Conservation (phyloP, 768 basidiomycete genomes). For the Leucogyrophana mollusca region DNA sequence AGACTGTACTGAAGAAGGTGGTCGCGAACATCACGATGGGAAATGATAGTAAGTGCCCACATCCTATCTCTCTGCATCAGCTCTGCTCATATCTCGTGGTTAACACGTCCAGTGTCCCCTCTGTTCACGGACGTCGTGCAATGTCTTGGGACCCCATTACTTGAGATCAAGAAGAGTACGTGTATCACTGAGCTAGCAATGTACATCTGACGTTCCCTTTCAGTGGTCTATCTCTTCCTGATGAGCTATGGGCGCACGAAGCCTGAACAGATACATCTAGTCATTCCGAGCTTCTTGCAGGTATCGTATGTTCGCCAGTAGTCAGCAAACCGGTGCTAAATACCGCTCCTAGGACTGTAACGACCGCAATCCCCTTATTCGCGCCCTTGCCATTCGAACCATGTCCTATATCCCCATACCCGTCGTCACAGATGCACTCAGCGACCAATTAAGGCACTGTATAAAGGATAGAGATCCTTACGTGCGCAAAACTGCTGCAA, state of each 20-base stretch:
- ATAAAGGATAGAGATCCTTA: conserved; percentile 95
- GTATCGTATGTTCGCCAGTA: conserved; percentile 39
- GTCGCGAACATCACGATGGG: conserved; percentile 99
- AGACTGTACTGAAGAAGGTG: conserved; percentile 94
- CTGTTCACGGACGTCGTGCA: conserved; percentile 95
- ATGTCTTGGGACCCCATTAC: conserved; percentile 89
- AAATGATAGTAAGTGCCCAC: conserved; percentile 81
- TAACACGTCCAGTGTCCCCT: conserved; percentile 68
- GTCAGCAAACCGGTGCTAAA: conserved; percentile 13
- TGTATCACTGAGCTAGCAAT: conserved; percentile 5
- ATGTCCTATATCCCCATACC: conserved; percentile 99
- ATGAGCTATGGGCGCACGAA: conserved; percentile 95
- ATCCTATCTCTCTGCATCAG: conserved; percentile 9
- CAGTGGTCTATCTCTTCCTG: conserved; percentile 97
- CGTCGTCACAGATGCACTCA: conserved; percentile 77
- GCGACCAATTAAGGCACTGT: conserved; percentile 89
- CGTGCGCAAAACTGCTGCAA: conserved; percentile 97
- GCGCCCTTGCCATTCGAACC: conserved; percentile 95
- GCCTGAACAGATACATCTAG: conserved; percentile 90
- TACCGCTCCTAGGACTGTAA: conserved; percentile 73
- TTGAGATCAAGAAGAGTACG: conserved; percentile 99
- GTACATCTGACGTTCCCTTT: background rate
- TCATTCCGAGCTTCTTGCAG: conserved; percentile 88
- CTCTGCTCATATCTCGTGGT: conserved; percentile 14
- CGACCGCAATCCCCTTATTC: conserved; percentile 94